Evolutionary conservation across 305 asterid genomes (phyloP), one percentile per base, ranked within the genome.

Genomic region (Solanum hybrid): DNA sequence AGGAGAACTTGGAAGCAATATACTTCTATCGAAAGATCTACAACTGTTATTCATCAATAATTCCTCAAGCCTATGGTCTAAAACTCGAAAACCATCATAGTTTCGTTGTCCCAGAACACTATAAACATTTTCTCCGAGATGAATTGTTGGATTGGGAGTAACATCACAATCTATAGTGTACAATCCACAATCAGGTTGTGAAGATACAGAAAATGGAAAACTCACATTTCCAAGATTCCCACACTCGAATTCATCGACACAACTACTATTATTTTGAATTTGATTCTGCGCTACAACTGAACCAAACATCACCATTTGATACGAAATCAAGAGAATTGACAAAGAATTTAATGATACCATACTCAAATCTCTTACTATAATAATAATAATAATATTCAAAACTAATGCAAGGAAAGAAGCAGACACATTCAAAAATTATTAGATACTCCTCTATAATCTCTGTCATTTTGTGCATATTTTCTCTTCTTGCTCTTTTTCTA

Each of bases 111-210:
- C 1, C 35, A 64, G 2, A 34, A 35, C 78, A 16, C 35, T 66
- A 40, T n/a, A 32, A 26, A 24, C 66, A 26, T 40, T 7, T 26
- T 31, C 56, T 13, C 29, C 84, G 7, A 37, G 78, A 17, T 20
- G 64, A 40, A 95, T 20, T 11, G 0, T 46, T 86, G 96, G 97
- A 34, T 6, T 0, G 2, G 11, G 37, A 1, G 14, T 0, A 85
- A 5, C 12, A 56, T 89, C 34, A 73, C 92, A 92, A 10, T 90
- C 76, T n/a, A 93, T 89, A 34, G 12, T 10, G 76, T 91, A 35
- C 82, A 94, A 36, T 16, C 97, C 97, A 87, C 97, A 95, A 6
- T 86, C 85, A 3, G 90, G 69, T 4, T 24, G 36, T 5, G 34
- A 7, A 16, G 5, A 7, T 35, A 84, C 3, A 11, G 92, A 32